These are phyloP conservation scores for Ophiostoma montium DNA, from an alignment of 2,329 filamentous ascomycete genomes.

Conservation along the genomic window DNA sequence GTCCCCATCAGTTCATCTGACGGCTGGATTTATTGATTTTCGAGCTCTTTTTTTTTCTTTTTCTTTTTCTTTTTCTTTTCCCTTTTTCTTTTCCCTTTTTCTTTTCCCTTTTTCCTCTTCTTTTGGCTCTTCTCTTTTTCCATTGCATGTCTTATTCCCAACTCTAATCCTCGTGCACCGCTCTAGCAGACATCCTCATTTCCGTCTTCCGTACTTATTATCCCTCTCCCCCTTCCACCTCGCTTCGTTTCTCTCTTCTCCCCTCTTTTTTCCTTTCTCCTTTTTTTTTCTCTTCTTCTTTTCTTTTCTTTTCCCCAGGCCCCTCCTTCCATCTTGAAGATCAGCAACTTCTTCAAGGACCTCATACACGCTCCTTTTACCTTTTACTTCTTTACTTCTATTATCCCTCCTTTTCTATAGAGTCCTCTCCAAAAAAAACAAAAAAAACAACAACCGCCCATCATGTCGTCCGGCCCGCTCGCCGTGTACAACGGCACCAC, in stretches of 20 bases:
- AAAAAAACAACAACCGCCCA: background rate
- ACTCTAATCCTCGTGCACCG: conserved; percentile 1
- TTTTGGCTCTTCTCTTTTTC: background rate
- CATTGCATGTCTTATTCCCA: background rate
- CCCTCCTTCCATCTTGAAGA: background rate
- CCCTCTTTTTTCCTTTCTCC: background rate
- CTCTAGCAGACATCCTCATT: background rate
- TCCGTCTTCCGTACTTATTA: background rate
- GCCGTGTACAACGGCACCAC: conserved; percentile 35
- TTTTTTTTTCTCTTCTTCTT: background rate
- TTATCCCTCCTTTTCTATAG: background rate
- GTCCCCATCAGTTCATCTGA: too few species aligned
- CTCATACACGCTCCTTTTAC: conserved; percentile 2
- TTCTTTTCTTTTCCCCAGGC: background rate
- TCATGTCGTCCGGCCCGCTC: conserved; percentile 14
- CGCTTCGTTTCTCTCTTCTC: background rate
- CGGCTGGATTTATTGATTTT: background rate
- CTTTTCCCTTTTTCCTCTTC: background rate
- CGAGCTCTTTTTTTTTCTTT: background rate
- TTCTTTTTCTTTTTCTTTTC: background rate
- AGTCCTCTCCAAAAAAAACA: too few species aligned
- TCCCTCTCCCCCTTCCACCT: background rate
- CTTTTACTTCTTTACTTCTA: too few species aligned
- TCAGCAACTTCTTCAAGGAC: background rate
- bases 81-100: background rate